Base-by-base conservation (phyloP, 169 alveolate genomes). In the Plasmodium gonderi region DNA sequence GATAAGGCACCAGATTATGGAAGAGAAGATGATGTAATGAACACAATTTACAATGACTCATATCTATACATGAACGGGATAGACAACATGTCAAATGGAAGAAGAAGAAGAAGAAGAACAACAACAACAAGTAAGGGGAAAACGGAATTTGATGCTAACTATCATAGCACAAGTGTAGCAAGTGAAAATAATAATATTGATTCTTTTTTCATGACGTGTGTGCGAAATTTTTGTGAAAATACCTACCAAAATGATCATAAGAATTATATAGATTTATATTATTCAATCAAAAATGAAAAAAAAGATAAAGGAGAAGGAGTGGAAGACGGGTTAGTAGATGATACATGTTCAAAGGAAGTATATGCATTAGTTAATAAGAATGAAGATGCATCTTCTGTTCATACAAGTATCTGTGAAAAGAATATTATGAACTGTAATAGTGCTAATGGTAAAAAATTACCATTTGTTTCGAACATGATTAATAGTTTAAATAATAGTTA, bases 201-300 rank as follows among this genome's bases (percentile, higher is more conserved):
- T 29, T 67, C 81, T 40, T 67, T 67, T 40, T 82, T 82, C 60
- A 82, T 82, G 92, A 38, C 75, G 12, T 82, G 60, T 75, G 60
- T 82, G 36, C 51, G 60, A 82, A 23, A 31, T 17, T 82, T 82
- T 17, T 44, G 51, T n/a, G 80, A 82, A 6, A 72, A 69, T 23
- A 82, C 33, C 51, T 82, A 82, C 76, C 49, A 54, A 17, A 82
- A 82, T 23, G 92, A 82, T 20, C 91, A 80, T 29, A 80, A 64
- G 69, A 36, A 80, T n/a, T 80, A 80, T 36, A 60, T 80, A 49
- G 69, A 80, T 23, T n/a, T 80, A 45, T 80, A 33, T 64, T 60
- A 64, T 45, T 44, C 40, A 68, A 65, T 54, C 11, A 26, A 40
- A 23, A 38, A 42, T 2, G 65, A 33, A 20, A 67, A 31, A 20